phyloP scores from a whole-genome alignment of 495 filamentous ascomycete genomes.

The Penicillium steckii region DNA sequence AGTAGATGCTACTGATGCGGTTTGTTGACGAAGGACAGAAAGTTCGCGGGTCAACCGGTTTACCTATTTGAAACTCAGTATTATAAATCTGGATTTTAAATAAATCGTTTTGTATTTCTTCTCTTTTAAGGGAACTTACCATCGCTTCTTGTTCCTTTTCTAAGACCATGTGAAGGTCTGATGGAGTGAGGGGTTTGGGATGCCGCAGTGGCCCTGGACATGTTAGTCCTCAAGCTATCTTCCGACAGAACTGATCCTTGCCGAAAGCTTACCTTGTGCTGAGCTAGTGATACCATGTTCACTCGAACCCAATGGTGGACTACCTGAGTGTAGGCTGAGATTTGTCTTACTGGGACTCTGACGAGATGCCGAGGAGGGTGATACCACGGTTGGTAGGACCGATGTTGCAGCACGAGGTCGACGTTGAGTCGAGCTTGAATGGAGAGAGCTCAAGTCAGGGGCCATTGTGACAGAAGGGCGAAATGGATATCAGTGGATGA shows the following conservation, averaged over 20 bases:
- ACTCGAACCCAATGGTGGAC: constrained; percentile 26
- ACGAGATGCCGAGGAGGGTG: constrained; percentile 44
- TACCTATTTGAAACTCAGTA: constrained; percentile 50
- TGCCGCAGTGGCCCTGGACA: constrained; percentile 66
- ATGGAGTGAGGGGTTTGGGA: constrained; percentile 79
- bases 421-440: constrained; percentile 53
- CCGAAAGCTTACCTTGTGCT: constrained; percentile 48
- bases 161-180: constrained; percentile 79
- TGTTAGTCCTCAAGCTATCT: not conserved
- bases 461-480: constrained; percentile 37
- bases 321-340: constrained; percentile 34
- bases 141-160: constrained; percentile 96
- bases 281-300: constrained; percentile 58
- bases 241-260: not conserved
- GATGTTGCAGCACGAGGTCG: constrained; percentile 52
- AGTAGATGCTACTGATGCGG: constrained; percentile 78
- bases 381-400: constrained; percentile 41
- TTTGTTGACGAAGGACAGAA: constrained; percentile 73
- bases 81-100: no score
- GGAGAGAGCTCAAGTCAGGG: constrained; percentile 61
- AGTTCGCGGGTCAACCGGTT: constrained; percentile 91
- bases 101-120: not conserved
- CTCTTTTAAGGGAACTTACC: constrained; percentile 45
- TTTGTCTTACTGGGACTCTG: constrained; percentile 48
- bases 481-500: not conserved